These are phyloP conservation scores for Brassica cretica DNA, from an alignment of 345 rosid genomes.

Conservation along the genomic window DNA sequence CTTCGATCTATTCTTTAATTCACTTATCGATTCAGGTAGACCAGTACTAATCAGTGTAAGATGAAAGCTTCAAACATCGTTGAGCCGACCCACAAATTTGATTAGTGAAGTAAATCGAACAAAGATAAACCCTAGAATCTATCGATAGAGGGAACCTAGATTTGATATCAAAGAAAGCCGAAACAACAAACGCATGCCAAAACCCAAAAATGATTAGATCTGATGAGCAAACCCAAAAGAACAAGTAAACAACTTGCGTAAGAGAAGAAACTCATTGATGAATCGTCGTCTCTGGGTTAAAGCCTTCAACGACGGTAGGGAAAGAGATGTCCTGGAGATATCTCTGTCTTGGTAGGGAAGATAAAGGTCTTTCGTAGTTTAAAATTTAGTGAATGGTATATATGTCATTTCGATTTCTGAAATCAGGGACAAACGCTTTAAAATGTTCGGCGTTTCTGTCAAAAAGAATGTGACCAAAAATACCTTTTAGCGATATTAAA, in stretches of 20 bases:
- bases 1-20: neutral
- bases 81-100: neutral
- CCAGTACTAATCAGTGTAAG: neutral
- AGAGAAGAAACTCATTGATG: conserved; percentile 11
- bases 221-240: neutral
- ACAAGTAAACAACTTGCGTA: neutral
- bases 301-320: conserved; percentile 20
- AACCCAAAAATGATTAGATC: conserved; percentile 23
- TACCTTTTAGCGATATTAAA: too few relatives aligned
- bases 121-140: conserved; percentile 26
- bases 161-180: neutral
- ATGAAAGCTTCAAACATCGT: neutral
- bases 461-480: too few relatives aligned
- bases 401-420: neutral
- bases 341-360: conserved; percentile 28
- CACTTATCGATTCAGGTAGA: neutral
- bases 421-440: neutral
- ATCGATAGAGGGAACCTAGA: conserved; percentile 10
- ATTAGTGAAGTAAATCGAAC: conserved; percentile 6
- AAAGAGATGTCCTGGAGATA: neutral
- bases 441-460: too few relatives aligned
- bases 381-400: neutral
- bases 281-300: conserved; percentile 5
- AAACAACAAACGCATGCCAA: neutral
- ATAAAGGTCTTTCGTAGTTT: conserved; percentile 8